Base-by-base conservation (phyloP, 768 basidiomycete genomes). In the Suillus paluster region DNA sequence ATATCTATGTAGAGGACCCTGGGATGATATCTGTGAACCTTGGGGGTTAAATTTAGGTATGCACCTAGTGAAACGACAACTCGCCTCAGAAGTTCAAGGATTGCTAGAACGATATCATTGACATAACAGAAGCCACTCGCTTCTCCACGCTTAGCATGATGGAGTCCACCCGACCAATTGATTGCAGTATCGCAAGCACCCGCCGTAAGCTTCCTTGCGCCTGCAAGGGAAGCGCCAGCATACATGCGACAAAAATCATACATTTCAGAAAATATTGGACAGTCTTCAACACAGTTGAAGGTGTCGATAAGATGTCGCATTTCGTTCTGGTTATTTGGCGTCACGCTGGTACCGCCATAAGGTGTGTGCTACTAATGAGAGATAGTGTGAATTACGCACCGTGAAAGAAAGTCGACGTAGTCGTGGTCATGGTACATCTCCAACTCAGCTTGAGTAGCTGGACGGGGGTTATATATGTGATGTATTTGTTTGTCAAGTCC, bases 111-210 rank as follows among this genome's bases (percentile, higher is more conserved):
- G 44, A 97, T 95, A 71, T 98, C 96, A 73, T 99, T 99, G 23
- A 99, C 86, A 73, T 98, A 99, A 77, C 97, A 99, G 74, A 99
- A 99, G 2, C 97, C 97, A 70, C 95, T 98, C 9, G 97, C 96
- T 78, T 99, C 97, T 0, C 94, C 92, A 64, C 96, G 91, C 79
- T 99, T 99, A 2, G 97, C 97, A 69, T 99, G 97, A 76, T 99
- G 97, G 21, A 99, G 83, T 0, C 97, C 97, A 1, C 97, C 97
- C 23, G 95, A 95, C 97, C 97, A 99, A 71, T 98, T 99, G 68
- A 99, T 94, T 0, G 97, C 97, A 46, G 97, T 98, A 76, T 99
- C 97, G 19, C 95, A 94, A 2, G 88, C 72, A 1, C 94, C 94
- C 2, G 90, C 83, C 57, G 86, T 88, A 3, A 99, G 81, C 73